Evolutionary conservation across 495 filamentous ascomycete genomes (phyloP).

Genomic region (Aspergillus incahuasiensis): DNA sequence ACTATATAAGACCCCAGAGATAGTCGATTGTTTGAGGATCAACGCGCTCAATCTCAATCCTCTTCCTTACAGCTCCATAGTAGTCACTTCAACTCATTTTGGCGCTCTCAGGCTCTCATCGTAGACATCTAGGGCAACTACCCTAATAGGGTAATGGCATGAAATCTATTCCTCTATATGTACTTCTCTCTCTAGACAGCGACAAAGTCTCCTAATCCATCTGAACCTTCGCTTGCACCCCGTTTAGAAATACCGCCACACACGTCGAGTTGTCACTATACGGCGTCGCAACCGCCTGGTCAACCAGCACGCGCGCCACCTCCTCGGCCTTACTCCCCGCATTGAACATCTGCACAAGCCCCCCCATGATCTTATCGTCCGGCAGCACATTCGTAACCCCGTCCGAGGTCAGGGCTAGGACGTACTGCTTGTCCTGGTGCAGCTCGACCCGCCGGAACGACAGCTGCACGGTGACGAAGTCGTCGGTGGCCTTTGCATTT

Average conservation of each 20-base stretch:
- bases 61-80: too few species aligned
- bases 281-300: neutral
- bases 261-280: conserved; percentile 13
- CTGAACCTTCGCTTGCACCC: neutral
- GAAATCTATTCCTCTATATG: too few species aligned
- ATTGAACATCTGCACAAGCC: neutral
- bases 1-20: too few species aligned
- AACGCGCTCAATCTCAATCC: too few species aligned
- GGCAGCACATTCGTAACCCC: conserved; percentile 10
- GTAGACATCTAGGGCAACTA: too few species aligned
- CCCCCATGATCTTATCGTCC: neutral
- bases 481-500: neutral
- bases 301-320: neutral
- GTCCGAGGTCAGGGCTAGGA: conserved; percentile 7
- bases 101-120: too few species aligned
- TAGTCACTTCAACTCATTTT: too few species aligned
- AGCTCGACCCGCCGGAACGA: neutral
- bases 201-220: too few species aligned
- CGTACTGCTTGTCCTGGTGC: neutral
- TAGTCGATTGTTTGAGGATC: too few species aligned
- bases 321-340: conserved; percentile 1
- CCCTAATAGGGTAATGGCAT: too few species aligned
- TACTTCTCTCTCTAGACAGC: too few species aligned
- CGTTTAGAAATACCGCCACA: conserved; percentile 7
- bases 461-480: neutral